Percentiles rank a stretch among this genome's conserved stretches.
Evolutionary conservation across 1,139 yeast genomes (phyloP).

Genomic region (Lizanozyma gosingica): DNA sequence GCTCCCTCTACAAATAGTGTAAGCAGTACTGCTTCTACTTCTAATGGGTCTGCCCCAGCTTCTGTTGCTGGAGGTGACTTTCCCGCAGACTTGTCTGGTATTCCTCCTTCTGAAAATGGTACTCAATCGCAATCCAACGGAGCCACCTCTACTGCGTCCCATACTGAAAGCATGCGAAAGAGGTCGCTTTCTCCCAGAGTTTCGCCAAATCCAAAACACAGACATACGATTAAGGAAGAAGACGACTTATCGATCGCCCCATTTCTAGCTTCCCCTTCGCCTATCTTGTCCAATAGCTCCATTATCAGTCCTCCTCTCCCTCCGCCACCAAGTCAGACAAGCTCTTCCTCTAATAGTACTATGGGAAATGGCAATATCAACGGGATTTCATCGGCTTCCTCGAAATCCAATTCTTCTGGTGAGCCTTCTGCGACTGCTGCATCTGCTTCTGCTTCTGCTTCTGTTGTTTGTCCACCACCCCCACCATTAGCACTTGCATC

Average conservation of each 20-base stretch:
- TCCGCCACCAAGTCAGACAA: too few species aligned
- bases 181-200: background rate
- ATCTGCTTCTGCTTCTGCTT: too few species aligned
- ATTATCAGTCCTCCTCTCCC: background rate
- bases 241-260: background rate
- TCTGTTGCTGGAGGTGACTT: slow-evolving; percentile 6
- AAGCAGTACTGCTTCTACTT: slow-evolving; percentile 2
- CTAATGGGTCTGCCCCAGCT: slow-evolving; percentile 5
- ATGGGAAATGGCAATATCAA: too few species aligned
- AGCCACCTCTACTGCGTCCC: slow-evolving; percentile 1
- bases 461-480: background rate
- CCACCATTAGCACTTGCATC: background rate
- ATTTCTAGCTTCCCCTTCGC: background rate
- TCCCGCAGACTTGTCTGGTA: slow-evolving; percentile 4
- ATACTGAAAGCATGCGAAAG: too few species aligned
- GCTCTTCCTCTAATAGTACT: too few species aligned
- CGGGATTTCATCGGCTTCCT: too few species aligned
- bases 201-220: background rate
- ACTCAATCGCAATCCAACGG: too few species aligned
- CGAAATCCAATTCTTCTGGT: too few species aligned
- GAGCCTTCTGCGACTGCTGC: background rate
- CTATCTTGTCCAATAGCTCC: background rate
- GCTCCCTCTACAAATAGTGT: slow-evolving; percentile 6
- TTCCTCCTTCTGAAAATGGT: background rate
- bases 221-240: background rate